Evolutionary conservation across 768 basidiomycete species (phyloP).

Genomic region (Favolaschia claudopus): DNA sequence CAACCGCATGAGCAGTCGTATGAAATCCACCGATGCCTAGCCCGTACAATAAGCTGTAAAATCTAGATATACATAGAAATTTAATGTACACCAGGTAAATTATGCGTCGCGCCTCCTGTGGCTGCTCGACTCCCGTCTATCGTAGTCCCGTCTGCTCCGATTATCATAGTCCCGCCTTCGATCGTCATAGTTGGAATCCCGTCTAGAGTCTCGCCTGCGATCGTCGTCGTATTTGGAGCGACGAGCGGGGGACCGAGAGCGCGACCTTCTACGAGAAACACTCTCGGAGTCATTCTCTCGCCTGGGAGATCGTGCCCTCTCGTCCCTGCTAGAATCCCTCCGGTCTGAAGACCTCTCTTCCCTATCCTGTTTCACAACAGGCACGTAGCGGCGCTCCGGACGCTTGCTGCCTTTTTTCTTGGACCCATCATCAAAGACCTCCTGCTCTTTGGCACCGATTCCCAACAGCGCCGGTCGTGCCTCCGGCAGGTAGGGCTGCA

Average conservation of each 20-base stretch:
- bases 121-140: constrained; percentile 21
- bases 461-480: constrained; percentile 88
- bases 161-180: constrained; percentile 25
- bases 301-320: constrained; percentile 46
- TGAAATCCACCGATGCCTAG: too few relatives aligned
- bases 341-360: constrained; percentile 39
- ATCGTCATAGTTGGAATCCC: constrained; percentile 22
- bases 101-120: too few relatives aligned
- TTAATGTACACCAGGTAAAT: too few relatives aligned
- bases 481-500: constrained; percentile 83
- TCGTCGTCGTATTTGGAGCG: constrained; percentile 43
- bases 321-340: constrained; percentile 24
- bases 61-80: too few relatives aligned
- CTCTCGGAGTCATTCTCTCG: constrained; percentile 42
- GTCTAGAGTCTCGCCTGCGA: constrained; percentile 36
- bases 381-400: constrained; percentile 82
- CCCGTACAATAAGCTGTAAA: too few relatives aligned
- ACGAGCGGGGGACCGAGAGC: constrained; percentile 57
- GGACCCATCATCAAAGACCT: constrained; percentile 74
- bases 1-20: too few relatives aligned
- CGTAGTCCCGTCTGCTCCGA: constrained; percentile 14
- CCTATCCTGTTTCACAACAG: constrained; percentile 77
- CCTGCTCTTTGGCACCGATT: constrained; percentile 91
- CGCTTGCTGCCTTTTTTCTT: constrained; percentile 57
- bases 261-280: constrained; percentile 50